A percentile compares a stretch with the other conserved stretches of the same genome.
Evolutionary conservation across 2,329 filamentous ascomycete genomes (phyloP).

Genomic region (Phoma herbarum): DNA sequence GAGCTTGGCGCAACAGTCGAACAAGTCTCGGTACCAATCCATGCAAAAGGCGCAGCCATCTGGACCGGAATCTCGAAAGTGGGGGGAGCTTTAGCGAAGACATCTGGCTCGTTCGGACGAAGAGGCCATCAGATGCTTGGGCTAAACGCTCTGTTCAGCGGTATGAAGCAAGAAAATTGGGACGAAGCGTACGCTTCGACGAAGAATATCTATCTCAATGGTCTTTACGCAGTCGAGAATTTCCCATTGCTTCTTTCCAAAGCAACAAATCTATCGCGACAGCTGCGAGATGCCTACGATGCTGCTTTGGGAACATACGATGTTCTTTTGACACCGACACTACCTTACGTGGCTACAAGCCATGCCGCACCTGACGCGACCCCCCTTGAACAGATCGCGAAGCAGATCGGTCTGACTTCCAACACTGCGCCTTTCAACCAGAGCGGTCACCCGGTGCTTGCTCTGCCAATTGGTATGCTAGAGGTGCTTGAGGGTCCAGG

Average conservation of each 20-base stretch:
- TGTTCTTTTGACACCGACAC: slow-evolving; percentile 60
- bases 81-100: slow-evolving; percentile 50
- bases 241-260: slow-evolving; percentile 61
- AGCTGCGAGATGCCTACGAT: slow-evolving; percentile 60
- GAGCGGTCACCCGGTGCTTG: slow-evolving; percentile 65
- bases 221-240: slow-evolving; percentile 56
- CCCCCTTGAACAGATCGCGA: slow-evolving; percentile 58
- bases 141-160: slow-evolving; percentile 52
- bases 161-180: slow-evolving; percentile 53
- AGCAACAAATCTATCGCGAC: slow-evolving; percentile 58
- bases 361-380: slow-evolving; percentile 42
- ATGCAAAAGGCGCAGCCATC: slow-evolving; percentile 59
- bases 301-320: slow-evolving; percentile 54
- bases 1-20: slow-evolving; percentile 60
- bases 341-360: slow-evolving; percentile 32
- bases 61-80: slow-evolving; percentile 55
- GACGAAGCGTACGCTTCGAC: slow-evolving; percentile 61
- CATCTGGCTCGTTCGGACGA: slow-evolving; percentile 37
- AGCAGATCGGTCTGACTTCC: slow-evolving; percentile 62
- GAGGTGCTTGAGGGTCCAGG: slow-evolving; percentile 52
- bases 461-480: slow-evolving; percentile 54
- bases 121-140: slow-evolving; percentile 56
- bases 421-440: slow-evolving; percentile 68
- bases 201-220: slow-evolving; percentile 65
- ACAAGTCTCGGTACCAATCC: slow-evolving; percentile 61